These are phyloP conservation scores for Cyberlindnera galapagoensis DNA, from an alignment of 805 yeast species.

Conservation along the genomic window DNA sequence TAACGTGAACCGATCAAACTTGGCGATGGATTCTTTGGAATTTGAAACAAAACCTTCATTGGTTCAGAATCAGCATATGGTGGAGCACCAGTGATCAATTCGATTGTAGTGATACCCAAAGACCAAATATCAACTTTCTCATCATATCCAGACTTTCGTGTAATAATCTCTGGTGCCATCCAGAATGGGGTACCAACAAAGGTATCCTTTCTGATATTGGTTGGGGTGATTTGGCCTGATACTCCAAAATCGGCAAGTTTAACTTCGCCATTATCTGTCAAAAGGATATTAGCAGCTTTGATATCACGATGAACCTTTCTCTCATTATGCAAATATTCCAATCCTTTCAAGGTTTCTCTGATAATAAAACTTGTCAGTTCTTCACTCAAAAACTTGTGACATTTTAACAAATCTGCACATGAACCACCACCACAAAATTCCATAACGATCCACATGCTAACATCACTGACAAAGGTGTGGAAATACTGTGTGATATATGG, in stretches of 20 bases:
- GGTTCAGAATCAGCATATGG: conserved; percentile 74
- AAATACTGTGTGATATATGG: conserved; percentile 55
- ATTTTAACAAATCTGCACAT: conserved; percentile 65
- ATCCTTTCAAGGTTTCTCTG: conserved; percentile 59
- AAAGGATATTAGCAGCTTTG: conserved; percentile 80
- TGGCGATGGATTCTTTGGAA: conserved; percentile 66
- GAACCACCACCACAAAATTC: conserved; percentile 96
- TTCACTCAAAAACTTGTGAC: conserved; percentile 50
- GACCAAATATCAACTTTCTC: conserved; percentile 96
- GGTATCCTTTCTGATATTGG: conserved; percentile 55
- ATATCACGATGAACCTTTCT: conserved; percentile 83
- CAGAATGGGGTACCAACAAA: conserved; percentile 95
- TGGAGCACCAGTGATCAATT: conserved; percentile 74
- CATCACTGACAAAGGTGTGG: conserved; percentile 58
- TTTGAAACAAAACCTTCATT: conserved; percentile 64
- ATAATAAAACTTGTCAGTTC: conserved; percentile 55
- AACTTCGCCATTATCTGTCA: conserved; percentile 62
- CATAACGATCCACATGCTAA: conserved; percentile 83
- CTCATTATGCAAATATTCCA: conserved; percentile 69
- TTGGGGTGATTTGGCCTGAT: conserved; percentile 69
- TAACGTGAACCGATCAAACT: conserved; percentile 36
- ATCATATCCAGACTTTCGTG: conserved; percentile 56
- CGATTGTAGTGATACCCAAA: conserved; percentile 86
- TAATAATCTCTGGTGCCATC: conserved; percentile 99
- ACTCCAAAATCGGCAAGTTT: conserved; percentile 94